phyloP scores from a whole-genome alignment of 2,329 filamentous ascomycete species.

The Thyridium curvatum region DNA sequence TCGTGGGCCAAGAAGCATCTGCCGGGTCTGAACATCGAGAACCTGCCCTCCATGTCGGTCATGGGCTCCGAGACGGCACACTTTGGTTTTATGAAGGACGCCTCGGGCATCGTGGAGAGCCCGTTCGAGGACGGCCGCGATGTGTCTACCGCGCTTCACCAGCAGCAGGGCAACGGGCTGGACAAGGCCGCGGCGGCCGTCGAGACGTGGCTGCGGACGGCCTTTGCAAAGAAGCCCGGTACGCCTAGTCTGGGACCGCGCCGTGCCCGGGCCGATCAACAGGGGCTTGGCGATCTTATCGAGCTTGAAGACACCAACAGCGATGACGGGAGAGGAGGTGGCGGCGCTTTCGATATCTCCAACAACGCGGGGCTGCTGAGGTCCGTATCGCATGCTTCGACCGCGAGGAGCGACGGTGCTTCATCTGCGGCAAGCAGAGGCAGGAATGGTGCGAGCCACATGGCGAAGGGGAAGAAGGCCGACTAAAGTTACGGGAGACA shows the following conservation, averaged over 20 bases:
- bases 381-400: slow-evolving; percentile 24
- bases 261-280: slow-evolving; percentile 12
- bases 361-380: slow-evolving; percentile 20
- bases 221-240: slow-evolving; percentile 58
- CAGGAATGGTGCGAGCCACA: slow-evolving; percentile 15
- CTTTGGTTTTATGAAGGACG: slow-evolving; percentile 42
- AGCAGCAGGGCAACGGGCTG: slow-evolving; percentile 48
- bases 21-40: slow-evolving; percentile 68
- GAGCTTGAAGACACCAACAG: slow-evolving; percentile 60
- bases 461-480: slow-evolving; percentile 37
- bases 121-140: slow-evolving; percentile 42
- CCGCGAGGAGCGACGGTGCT: slow-evolving; percentile 30
- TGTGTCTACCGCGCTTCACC: slow-evolving; percentile 23
- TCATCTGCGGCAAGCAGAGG: slow-evolving; percentile 29
- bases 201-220: slow-evolving; percentile 83
- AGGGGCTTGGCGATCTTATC: slow-evolving; percentile 58
- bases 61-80: slow-evolving; percentile 54
- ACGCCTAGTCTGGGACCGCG: slow-evolving; percentile 35
- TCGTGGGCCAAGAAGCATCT: slow-evolving; percentile 78
- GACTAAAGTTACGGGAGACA: too few species aligned
- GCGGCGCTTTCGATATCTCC: slow-evolving; percentile 10
- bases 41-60: slow-evolving; percentile 59
- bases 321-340: slow-evolving; percentile 38
- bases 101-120: slow-evolving; percentile 42
- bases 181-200: slow-evolving; percentile 83